Conservation (phyloP, 179 eudicot species). For the Actinidia arguta region DNA sequence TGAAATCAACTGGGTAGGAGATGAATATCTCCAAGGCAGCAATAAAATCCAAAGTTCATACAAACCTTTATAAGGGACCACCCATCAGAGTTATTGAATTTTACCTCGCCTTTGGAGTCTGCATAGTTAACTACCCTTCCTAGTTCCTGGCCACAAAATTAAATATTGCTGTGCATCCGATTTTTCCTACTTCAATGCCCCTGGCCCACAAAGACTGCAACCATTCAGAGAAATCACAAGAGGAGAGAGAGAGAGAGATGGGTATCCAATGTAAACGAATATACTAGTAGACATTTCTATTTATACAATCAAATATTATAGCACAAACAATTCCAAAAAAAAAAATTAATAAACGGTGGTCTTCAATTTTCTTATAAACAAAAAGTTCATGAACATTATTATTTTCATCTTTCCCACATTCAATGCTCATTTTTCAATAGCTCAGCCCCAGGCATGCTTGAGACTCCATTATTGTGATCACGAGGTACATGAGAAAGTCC, state of each 20-base stretch:
- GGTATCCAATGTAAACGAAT: conserved; percentile 31
- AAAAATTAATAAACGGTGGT: neutral
- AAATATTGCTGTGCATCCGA: conserved; percentile 5
- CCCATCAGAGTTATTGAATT: conserved; percentile 14
- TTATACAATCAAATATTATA: neutral
- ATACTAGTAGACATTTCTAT: neutral
- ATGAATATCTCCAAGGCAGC: neutral
- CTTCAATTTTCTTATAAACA: neutral
- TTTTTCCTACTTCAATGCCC: conserved; percentile 45
- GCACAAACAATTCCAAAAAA: neutral
- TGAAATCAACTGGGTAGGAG: neutral
- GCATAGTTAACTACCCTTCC: conserved; percentile 48
- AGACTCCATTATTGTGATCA: conserved; percentile 3
- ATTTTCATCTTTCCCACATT: neutral
- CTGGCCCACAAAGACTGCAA: conserved; percentile 60
- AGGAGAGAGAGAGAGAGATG: neutral
- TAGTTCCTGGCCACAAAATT: conserved; percentile 27
- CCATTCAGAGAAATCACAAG: conserved; percentile 40
- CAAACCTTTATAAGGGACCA: conserved; percentile 18
- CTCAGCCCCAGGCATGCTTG: conserved; percentile 8
- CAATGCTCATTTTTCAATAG: neutral
- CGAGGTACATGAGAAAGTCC: neutral
- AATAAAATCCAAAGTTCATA: neutral
- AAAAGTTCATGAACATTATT: neutral
- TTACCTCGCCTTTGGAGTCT: conserved; percentile 65